Percentiles rank a stretch among this genome's conserved stretches.
Conservation (phyloP, 2,329 filamentous ascomycete genomes). For the Domatiomyces globalis region DNA sequence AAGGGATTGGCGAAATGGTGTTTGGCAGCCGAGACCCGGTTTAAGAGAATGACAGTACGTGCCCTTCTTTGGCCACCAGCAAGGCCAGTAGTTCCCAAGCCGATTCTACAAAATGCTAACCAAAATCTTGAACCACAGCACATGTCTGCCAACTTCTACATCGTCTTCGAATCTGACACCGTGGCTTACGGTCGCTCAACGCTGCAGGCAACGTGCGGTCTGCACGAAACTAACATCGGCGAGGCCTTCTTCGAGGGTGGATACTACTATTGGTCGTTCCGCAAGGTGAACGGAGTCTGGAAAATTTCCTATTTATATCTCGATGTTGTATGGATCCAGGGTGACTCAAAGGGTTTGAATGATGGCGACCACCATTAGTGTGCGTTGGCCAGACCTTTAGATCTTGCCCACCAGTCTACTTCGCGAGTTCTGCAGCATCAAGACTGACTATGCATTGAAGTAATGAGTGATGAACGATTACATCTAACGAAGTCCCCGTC, state of each 20-base stretch:
- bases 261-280: slow-evolving; percentile 11
- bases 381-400: too few relatives aligned
- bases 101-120: not conserved
- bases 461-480: too few relatives aligned
- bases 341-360: slow-evolving; percentile 9
- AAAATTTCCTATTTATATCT: slow-evolving; percentile 10
- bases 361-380: not conserved
- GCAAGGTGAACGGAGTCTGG: slow-evolving; percentile 4
- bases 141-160: slow-evolving; percentile 6
- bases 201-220: slow-evolving; percentile 6
- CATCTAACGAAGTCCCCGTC: too few relatives aligned
- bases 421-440: too few relatives aligned
- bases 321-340: slow-evolving; percentile 7
- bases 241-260: slow-evolving; percentile 8
- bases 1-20: slow-evolving; percentile 6
- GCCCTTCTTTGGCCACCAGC: not conserved
- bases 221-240: slow-evolving; percentile 3
- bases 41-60: slow-evolving; percentile 8
- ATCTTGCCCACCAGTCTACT: too few relatives aligned
- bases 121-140: slow-evolving; percentile 2
- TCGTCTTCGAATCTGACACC: slow-evolving; percentile 6
- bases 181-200: slow-evolving; percentile 5
- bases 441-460: too few relatives aligned
- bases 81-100: not conserved
- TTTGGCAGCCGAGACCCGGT: slow-evolving; percentile 6